Conservation (phyloP, 2,329 filamentous ascomycete species). For the Raffaelea arxii region DNA sequence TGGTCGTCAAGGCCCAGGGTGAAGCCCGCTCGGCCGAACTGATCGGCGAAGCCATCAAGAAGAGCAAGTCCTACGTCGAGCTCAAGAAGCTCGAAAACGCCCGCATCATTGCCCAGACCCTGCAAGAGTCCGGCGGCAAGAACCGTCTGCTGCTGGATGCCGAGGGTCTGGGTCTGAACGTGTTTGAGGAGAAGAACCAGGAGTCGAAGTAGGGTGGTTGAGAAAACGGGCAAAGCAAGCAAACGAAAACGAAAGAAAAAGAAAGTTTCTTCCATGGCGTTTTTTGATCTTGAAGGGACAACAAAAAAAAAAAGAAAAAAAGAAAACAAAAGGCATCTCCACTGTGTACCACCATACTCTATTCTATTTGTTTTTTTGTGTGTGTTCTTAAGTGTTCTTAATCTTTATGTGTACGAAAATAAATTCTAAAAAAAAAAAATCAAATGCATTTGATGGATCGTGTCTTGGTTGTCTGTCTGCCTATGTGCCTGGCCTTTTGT, state of each 20-base stretch:
- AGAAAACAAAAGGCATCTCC: constrained; percentile 7
- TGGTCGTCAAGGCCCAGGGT: constrained; percentile 97
- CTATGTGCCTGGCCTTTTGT: no score
- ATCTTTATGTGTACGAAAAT: no score
- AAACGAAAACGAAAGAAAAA: no score
- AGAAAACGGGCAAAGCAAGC: no score
- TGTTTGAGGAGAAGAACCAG: constrained; percentile 44
- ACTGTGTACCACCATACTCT: constrained; percentile 6
- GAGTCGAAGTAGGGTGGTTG: constrained; percentile 30
- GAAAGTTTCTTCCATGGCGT: no score
- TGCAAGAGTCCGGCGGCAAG: constrained; percentile 76
- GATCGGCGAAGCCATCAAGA: constrained; percentile 99
- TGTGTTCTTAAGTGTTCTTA: no score
- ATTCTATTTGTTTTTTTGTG: neutral
- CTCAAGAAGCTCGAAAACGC: constrained; percentile 98
- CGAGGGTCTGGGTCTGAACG: constrained; percentile 84
- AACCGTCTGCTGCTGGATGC: constrained; percentile 94
- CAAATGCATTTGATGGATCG: no score
- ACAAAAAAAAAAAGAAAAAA: neutral
- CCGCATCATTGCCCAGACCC: constrained; percentile 71
- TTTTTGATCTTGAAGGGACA: neutral
- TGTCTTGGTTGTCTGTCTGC: no score
- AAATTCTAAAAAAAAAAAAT: no score
- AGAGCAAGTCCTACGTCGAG: constrained; percentile 93
- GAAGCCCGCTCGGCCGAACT: constrained; percentile 96